A percentile compares a stretch with the other conserved stretches of the same genome.
Evolutionary conservation across 495 filamentous ascomycete species (phyloP).

Genomic region (Xeromyces bisporus): DNA sequence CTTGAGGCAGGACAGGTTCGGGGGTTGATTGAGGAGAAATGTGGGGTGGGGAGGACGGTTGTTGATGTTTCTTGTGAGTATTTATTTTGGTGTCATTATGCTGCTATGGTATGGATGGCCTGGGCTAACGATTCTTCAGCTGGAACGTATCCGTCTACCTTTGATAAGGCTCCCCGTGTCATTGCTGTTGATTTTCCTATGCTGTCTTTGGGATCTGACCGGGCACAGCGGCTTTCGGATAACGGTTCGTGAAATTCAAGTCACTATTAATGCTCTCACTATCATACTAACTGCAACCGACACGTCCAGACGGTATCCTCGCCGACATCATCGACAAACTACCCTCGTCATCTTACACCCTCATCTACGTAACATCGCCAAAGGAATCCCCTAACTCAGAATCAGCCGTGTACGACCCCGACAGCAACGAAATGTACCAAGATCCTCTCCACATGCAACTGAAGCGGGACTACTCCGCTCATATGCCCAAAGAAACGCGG

Average conservation of each 20-base stretch:
- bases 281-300: constrained; percentile 7
- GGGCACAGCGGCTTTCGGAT: constrained; percentile 26
- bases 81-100: neutral
- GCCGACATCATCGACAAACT: constrained; percentile 38
- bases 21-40: constrained; percentile 31
- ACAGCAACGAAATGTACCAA: constrained; percentile 26
- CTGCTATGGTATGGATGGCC: too few relatives aligned
- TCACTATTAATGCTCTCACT: neutral
- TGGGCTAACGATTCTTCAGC: constrained; percentile 15
- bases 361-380: constrained; percentile 43
- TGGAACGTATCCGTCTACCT: constrained; percentile 26
- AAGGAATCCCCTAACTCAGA: constrained; percentile 23
- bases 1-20: constrained; percentile 39
- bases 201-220: constrained; percentile 22
- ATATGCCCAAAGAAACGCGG: constrained; percentile 12
- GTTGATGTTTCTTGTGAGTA: constrained; percentile 49
- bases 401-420: constrained; percentile 33
- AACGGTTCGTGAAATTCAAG: constrained; percentile 22
- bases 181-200: constrained; percentile 36
- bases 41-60: constrained; percentile 33
- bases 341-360: constrained; percentile 37
- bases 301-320: constrained; percentile 41
- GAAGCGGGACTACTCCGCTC: constrained; percentile 36
- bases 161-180: constrained; percentile 30
- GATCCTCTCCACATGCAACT: constrained; percentile 38